Conservation (phyloP, 345 rosid species). For the Eucalyptus shirleyi region DNA sequence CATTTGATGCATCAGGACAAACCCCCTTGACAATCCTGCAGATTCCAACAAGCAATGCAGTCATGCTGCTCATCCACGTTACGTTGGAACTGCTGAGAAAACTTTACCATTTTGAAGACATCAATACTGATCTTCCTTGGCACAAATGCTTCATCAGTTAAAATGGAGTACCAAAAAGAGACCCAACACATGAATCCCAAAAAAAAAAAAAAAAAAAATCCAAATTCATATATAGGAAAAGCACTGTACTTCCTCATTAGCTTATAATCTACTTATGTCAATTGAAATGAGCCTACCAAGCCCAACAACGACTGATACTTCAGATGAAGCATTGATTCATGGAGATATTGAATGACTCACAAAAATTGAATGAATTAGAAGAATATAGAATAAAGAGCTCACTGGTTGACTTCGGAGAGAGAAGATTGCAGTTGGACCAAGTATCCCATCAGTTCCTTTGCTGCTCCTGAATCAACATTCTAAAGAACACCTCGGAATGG, state of each 20-base stretch:
- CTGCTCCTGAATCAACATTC: slow-evolving; percentile 95
- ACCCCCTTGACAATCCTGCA: slow-evolving; percentile 60
- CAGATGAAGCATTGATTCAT: neutral
- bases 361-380: neutral
- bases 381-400: neutral
- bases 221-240: neutral
- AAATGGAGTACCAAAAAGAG: neutral
- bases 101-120: neutral
- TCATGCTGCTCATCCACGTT: neutral
- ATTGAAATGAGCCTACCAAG: neutral
- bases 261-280: neutral
- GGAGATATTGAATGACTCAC: neutral
- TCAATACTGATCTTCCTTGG: neutral
- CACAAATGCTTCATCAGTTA: neutral
- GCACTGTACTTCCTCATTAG: neutral
- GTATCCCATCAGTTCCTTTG: slow-evolving; percentile 84
- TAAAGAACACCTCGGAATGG: neutral
- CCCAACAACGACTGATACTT: neutral
- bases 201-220: neutral
- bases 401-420: slow-evolving; percentile 69
- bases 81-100: neutral
- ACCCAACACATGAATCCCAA: neutral
- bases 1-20: slow-evolving; percentile 57
- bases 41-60: neutral
- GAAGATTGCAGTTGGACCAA: slow-evolving; percentile 81